Evolutionary conservation across 2,329 filamentous ascomycete species (phyloP).

Genomic region (Trichophaea hybrida): DNA sequence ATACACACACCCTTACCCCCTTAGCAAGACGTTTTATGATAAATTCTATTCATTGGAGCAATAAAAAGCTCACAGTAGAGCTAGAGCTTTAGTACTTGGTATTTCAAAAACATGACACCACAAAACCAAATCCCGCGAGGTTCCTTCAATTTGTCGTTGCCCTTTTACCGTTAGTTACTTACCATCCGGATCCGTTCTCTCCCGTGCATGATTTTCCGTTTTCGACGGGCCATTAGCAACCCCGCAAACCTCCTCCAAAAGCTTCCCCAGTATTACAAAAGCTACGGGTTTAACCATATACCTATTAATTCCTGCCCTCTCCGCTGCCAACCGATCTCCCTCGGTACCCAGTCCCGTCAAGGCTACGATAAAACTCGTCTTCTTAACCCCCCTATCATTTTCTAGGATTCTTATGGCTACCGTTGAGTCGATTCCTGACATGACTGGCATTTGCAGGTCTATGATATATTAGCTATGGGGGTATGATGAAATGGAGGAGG

Average conservation of each 20-base stretch:
- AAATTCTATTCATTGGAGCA: too few species aligned
- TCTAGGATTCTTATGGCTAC: slow-evolving; percentile 10
- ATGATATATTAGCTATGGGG: background rate
- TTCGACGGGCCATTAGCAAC: background rate
- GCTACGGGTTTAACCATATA: slow-evolving; percentile 31
- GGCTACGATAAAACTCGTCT: slow-evolving; percentile 29
- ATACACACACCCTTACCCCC: too few species aligned
- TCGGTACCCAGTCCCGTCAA: slow-evolving; percentile 30
- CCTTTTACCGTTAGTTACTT: too few species aligned
- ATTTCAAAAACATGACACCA: too few species aligned
- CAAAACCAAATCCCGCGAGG: too few species aligned
- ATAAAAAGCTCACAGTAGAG: too few species aligned
- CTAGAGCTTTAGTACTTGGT: too few species aligned
- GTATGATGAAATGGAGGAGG: background rate
- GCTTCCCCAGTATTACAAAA: slow-evolving; percentile 31
- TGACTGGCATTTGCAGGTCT: slow-evolving; percentile 12
- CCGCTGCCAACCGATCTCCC: slow-evolving; percentile 29
- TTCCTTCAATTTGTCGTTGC: too few species aligned
- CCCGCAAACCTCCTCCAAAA: slow-evolving; percentile 27
- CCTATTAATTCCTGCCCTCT: slow-evolving; percentile 29
- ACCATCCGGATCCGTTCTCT: too few species aligned
- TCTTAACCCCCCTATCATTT: slow-evolving; percentile 5
- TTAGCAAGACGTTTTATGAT: too few species aligned
- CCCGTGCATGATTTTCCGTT: too few species aligned
- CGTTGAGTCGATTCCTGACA: slow-evolving; percentile 16